phyloP scores from a whole-genome alignment of 257 asterid genomes.

The Hygrophila difformis region DNA sequence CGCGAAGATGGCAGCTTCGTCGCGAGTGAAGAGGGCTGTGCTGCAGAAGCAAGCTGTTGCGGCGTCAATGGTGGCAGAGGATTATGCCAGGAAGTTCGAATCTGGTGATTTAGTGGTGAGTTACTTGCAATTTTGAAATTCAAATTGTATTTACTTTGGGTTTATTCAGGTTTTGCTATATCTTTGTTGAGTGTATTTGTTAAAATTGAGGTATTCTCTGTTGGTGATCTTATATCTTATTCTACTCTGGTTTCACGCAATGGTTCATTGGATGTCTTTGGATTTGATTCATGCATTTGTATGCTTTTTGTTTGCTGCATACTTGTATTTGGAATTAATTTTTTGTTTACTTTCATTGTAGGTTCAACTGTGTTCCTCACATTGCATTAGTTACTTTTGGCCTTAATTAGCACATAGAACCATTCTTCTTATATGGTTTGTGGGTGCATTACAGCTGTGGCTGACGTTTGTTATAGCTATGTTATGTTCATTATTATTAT shows the following conservation, averaged over 20 bases:
- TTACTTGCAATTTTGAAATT: not conserved
- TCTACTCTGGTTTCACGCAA: not conserved
- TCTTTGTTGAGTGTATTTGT: constrained; percentile 8
- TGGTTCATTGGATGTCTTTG: too few species aligned
- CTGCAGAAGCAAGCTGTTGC: constrained; percentile 92
- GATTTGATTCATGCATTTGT: not conserved
- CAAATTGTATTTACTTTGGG: not conserved
- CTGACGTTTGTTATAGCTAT: not conserved
- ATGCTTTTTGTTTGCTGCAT: too few species aligned
- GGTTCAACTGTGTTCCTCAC: not conserved
- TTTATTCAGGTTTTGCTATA: not conserved
- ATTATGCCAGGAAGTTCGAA: constrained; percentile 69
- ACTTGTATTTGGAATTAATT: too few species aligned
- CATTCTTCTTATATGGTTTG: too few species aligned
- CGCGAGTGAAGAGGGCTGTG: constrained; percentile 71
- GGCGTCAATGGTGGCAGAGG: constrained; percentile 79
- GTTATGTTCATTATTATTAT: not conserved
- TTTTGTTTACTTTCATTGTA: not conserved
- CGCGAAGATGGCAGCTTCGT: constrained; percentile 36
- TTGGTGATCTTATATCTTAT: constrained; percentile 6
- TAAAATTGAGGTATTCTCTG: constrained; percentile 3
- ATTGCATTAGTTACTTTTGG: too few species aligned
- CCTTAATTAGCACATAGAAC: too few species aligned
- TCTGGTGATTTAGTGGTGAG: constrained; percentile 76
- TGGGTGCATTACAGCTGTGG: constrained; percentile 1